phyloP scores from a whole-genome alignment of 352 stramenopile species.

The Globisporangium iwayamae region DNA sequence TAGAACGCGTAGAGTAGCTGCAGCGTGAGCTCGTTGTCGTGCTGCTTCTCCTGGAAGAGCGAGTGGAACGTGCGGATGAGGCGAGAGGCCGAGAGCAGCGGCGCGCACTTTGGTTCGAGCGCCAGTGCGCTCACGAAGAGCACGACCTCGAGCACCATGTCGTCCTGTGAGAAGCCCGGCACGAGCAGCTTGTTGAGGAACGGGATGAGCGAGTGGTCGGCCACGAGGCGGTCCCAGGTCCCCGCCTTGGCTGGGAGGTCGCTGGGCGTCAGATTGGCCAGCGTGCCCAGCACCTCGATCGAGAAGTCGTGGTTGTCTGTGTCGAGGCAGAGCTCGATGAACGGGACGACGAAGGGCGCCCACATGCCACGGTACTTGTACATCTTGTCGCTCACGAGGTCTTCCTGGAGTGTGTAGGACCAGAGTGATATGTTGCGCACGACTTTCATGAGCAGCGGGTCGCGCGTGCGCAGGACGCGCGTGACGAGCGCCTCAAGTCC shows the following conservation, averaged over 20 bases:
- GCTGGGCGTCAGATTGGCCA: constrained; percentile 90
- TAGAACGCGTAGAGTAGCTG: constrained; percentile 83
- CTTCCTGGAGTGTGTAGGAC: constrained; percentile 90
- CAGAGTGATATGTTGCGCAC: constrained; percentile 90
- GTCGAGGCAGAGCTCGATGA: constrained; percentile 83
- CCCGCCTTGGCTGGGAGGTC: constrained; percentile 83
- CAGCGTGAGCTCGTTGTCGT: constrained; percentile 82
- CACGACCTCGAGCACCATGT: constrained; percentile 91
- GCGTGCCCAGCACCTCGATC: constrained; percentile 90
- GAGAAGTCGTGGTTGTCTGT: constrained; percentile 92
- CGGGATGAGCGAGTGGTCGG: constrained; percentile 82
- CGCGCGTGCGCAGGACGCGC: constrained; percentile 83
- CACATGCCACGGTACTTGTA: constrained; percentile 94
- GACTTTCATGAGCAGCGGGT: constrained; percentile 94
- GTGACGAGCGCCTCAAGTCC: constrained; percentile 89
- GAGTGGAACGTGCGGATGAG: constrained; percentile 73
- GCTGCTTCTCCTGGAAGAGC: constrained; percentile 85
- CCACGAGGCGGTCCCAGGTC: constrained; percentile 88
- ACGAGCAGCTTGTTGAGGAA: constrained; percentile 92
- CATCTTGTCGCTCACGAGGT: constrained; percentile 75
- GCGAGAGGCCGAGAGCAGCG: constrained; percentile 66
- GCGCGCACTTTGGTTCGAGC: constrained; percentile 81
- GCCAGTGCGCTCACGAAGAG: constrained; percentile 79
- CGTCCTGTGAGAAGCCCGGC: constrained; percentile 89
- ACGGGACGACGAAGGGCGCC: constrained; percentile 84